These are phyloP conservation scores for Pichia sp. DNA, from an alignment of 1,139 yeast species.

Conservation along the genomic window DNA sequence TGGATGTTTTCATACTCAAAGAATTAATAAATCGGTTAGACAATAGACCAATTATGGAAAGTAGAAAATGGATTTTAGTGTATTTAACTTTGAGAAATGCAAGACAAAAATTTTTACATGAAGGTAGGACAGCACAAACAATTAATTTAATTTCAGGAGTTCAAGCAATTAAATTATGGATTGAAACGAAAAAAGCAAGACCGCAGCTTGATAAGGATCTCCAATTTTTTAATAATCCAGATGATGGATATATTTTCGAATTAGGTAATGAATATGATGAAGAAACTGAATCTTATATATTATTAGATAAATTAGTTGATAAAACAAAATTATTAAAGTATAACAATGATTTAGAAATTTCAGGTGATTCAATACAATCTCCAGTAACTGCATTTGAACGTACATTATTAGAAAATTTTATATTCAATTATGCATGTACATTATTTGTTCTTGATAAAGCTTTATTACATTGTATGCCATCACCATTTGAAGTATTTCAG, in stretches of 20 bases:
- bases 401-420: conserved; percentile 26
- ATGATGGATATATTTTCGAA: neutral
- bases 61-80: conserved; percentile 24
- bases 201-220: neutral
- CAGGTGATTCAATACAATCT: neutral
- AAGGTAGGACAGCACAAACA: conserved; percentile 16
- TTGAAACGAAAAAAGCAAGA: conserved; percentile 3
- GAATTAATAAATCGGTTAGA: conserved; percentile 15
- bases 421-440: conserved; percentile 25
- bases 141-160: conserved; percentile 20
- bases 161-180: conserved; percentile 21
- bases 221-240: neutral
- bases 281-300: conserved; percentile 1
- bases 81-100: conserved; percentile 18
- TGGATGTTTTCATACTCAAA: conserved; percentile 11
- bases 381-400: conserved; percentile 21
- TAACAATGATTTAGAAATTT: neutral
- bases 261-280: neutral
- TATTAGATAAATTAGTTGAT: conserved; percentile 4
- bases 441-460: conserved; percentile 25
- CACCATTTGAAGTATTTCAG: conserved; percentile 28
- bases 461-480: conserved; percentile 20
- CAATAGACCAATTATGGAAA: conserved; percentile 14
- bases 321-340: conserved; percentile 1
- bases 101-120: conserved; percentile 23